These are phyloP conservation scores for Backusella psychrophila DNA, from an alignment of 192 early-diverging fungal genomes.

Conservation along the genomic window DNA sequence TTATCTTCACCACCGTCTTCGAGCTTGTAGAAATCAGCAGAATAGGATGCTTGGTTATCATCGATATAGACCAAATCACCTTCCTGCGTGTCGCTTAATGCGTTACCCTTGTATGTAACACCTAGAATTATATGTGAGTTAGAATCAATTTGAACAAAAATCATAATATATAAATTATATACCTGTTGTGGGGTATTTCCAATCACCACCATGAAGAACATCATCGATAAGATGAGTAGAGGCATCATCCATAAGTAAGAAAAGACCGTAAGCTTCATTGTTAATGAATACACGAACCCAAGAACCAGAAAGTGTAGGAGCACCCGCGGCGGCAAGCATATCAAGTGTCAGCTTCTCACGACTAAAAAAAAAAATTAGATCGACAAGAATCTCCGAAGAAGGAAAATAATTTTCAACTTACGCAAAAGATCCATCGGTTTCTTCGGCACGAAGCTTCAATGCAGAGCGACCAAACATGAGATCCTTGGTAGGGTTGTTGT, in stretches of 20 bases:
- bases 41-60: conserved; percentile 12
- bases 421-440: conserved; percentile 41
- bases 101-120: conserved; percentile 29
- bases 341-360: conserved; percentile 46
- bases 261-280: conserved; percentile 42
- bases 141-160: not conserved
- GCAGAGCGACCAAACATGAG: conserved; percentile 34
- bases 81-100: conserved; percentile 15
- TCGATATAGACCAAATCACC: conserved; percentile 28
- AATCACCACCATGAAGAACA: conserved; percentile 19
- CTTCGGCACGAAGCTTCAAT: conserved; percentile 45
- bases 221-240: conserved; percentile 25
- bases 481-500: conserved; percentile 25
- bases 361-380: conserved; percentile 35
- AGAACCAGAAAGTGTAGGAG: conserved; percentile 38
- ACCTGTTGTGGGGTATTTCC: conserved; percentile 9
- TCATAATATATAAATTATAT: not conserved
- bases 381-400: conserved; percentile 28
- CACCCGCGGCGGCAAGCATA: conserved; percentile 40
- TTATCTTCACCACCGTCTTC: conserved; percentile 22
- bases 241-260: conserved; percentile 44
- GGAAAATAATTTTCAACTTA: not conserved
- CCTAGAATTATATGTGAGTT: conserved; percentile 2
- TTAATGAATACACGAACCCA: conserved; percentile 48
- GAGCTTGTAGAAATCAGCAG: conserved; percentile 22